Conservation (phyloP, 805 yeast genomes). For the Teunomyces tritomae region DNA sequence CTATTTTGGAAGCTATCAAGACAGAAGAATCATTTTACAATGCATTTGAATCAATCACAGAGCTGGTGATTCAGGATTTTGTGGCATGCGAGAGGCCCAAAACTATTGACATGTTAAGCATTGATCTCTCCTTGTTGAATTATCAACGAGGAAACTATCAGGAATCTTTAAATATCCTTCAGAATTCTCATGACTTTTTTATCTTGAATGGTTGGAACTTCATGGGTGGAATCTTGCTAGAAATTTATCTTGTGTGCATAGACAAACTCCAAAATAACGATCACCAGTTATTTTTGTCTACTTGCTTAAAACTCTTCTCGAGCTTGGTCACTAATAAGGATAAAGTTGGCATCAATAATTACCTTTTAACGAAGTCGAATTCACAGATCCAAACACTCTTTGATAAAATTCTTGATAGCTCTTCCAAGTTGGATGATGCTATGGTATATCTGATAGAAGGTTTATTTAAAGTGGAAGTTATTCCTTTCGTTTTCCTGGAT, state of each 20-base stretch:
- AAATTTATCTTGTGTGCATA: conserved; percentile 67
- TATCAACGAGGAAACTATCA: conserved; percentile 55
- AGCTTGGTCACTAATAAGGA: conserved; percentile 19
- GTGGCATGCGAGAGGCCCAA: conserved; percentile 53
- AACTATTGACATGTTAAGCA: conserved; percentile 68
- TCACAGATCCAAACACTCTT: conserved; percentile 16
- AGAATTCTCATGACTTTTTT: conserved; percentile 68
- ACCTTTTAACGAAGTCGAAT: conserved; percentile 17
- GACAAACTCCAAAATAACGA: conserved; percentile 34
- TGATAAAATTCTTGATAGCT: conserved; percentile 16
- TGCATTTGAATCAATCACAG: conserved; percentile 52
- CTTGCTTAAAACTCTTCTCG: conserved; percentile 42
- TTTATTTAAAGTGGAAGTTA: conserved; percentile 34
- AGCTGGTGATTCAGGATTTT: conserved; percentile 52
- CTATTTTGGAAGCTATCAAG: conserved; percentile 12
- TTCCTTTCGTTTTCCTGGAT: conserved; percentile 36
- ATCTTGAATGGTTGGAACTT: conserved; percentile 69
- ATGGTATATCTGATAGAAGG: conserved; percentile 30
- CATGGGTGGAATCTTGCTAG: conserved; percentile 64
- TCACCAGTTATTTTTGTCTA: conserved; percentile 28
- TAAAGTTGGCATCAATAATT: conserved; percentile 27
- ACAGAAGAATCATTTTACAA: conserved; percentile 19
- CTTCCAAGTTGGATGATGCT: conserved; percentile 15
- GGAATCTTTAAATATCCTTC: conserved; percentile 60
- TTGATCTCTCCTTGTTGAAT: conserved; percentile 74